Base-by-base conservation (phyloP, 2,329 filamentous ascomycete genomes). In the Neofusicoccum sp. region DNA sequence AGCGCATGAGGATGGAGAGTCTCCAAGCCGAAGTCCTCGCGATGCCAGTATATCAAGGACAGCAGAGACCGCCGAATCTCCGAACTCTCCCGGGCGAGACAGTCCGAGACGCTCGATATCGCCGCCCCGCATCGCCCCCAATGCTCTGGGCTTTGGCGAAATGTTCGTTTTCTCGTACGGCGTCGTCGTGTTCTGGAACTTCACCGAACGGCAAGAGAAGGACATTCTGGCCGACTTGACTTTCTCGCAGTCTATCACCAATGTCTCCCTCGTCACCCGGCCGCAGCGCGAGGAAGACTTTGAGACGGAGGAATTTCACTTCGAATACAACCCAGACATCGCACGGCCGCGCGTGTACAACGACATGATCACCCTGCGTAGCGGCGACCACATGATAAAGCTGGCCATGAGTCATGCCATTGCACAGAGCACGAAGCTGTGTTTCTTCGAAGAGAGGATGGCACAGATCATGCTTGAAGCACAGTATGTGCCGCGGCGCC, bases 131-230 rank as follows among this genome's bases (percentile, higher is more conserved):
- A 82, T 91, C 26, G 84, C 84, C 0, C 84, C 89, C 5, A 86
- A 91, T 70, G 85, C 88, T 36, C 87, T 93, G 69, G 84, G 87
- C 60, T 91, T 96, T 71, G 93, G 91, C 43, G 95, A 99, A 76
- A 91, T 98, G 86, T 98, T 96, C 72, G 89, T 99, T 68, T 98
- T 96, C 75, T 93, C 90, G 14, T 99, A 99, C 71, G 95, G 95
- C 20, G 93, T 99, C 0, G 93, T 95, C 0, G 95, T 99, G 4
- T 96, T 99, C 73, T 99, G 95, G 95, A 99, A 99, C 74, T 97
- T 99, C 68, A 93, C 91, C 9, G 93, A 96, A 74, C 85, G 89
- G 65, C 95, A 99, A 73, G 95, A 99, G 74, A 97, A 96, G 75
- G 93, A 97, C 69, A 91, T 98, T 48, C 84, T 99, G 24, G 95